Evolutionary conservation across 2,329 filamentous ascomycete genomes (phyloP).

Genomic region (Botrytis aclada): DNA sequence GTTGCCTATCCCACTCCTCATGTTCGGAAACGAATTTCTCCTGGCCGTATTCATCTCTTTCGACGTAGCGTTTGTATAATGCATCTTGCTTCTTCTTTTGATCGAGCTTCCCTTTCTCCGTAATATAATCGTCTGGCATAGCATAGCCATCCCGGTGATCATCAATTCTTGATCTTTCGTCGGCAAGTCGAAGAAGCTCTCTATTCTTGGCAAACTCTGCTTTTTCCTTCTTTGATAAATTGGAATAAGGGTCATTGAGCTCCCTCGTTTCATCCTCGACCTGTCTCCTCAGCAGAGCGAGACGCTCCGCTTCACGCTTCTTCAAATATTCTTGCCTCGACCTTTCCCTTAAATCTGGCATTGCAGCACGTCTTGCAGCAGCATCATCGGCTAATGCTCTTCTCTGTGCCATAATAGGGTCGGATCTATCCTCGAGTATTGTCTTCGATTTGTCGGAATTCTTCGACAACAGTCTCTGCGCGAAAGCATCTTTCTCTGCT

Average conservation of each 20-base stretch:
- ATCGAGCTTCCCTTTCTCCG: slow-evolving; percentile 86
- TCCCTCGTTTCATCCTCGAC: slow-evolving; percentile 86
- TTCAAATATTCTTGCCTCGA: slow-evolving; percentile 91
- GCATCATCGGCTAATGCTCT: slow-evolving; percentile 65
- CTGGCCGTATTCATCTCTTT: slow-evolving; percentile 80
- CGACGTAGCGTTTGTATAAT: slow-evolving; percentile 86
- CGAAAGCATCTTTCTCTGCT: slow-evolving; percentile 74
- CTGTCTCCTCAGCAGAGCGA: slow-evolving; percentile 84
- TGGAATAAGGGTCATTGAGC: slow-evolving; percentile 65
- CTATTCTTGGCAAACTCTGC: slow-evolving; percentile 81
- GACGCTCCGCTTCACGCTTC: slow-evolving; percentile 82
- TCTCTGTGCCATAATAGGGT: slow-evolving; percentile 48
- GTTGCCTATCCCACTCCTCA: slow-evolving; percentile 93
- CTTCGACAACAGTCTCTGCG: slow-evolving; percentile 69
- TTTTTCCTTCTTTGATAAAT: slow-evolving; percentile 67
- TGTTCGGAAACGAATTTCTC: slow-evolving; percentile 91
- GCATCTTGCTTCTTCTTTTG: slow-evolving; percentile 83
- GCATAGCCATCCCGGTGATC: slow-evolving; percentile 89
- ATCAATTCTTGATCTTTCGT: slow-evolving; percentile 83
- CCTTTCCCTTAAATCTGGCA: slow-evolving; percentile 76
- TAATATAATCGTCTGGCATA: slow-evolving; percentile 93
- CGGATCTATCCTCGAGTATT: slow-evolving; percentile 56
- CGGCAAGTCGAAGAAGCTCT: slow-evolving; percentile 72
- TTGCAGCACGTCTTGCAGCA: slow-evolving; percentile 63
- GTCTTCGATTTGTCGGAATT: slow-evolving; percentile 70